Conservation (phyloP, 2,329 filamentous ascomycete genomes). For the Colletotrichum aenigma region DNA sequence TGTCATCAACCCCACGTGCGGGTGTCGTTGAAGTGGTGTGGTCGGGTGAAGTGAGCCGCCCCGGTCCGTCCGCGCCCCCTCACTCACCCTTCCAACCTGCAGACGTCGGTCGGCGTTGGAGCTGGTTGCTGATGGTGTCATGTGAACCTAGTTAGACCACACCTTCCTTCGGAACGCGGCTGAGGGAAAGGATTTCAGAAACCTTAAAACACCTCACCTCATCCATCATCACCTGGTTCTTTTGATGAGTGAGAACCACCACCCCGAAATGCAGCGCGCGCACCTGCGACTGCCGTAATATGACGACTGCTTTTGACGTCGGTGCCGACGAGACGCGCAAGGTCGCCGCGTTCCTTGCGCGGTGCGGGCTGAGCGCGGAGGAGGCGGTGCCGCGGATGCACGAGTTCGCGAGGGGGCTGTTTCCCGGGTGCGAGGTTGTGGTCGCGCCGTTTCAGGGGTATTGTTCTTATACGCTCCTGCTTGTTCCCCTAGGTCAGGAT, state of each 20-base stretch:
- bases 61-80: neutral
- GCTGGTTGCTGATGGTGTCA: neutral
- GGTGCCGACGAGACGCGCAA: neutral
- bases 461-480: slow-evolving; percentile 54
- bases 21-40: neutral
- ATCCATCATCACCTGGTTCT: neutral
- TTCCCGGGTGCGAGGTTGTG: slow-evolving; percentile 31
- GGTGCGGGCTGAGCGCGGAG: slow-evolving; percentile 18
- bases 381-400: slow-evolving; percentile 22
- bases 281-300: neutral
- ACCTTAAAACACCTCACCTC: neutral
- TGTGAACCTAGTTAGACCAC: neutral
- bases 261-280: neutral
- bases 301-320: neutral
- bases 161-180: neutral
- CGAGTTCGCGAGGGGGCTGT: slow-evolving; percentile 33
- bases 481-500: slow-evolving; percentile 32
- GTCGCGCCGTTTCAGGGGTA: slow-evolving; percentile 50
- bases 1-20: neutral
- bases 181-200: neutral
- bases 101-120: neutral
- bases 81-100: neutral
- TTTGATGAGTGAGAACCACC: neutral
- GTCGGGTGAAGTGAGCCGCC: neutral
- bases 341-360: neutral